Evolutionary conservation across 1,139 yeast species (phyloP).

Genomic region (Geotrichum cucujoidarum): DNA sequence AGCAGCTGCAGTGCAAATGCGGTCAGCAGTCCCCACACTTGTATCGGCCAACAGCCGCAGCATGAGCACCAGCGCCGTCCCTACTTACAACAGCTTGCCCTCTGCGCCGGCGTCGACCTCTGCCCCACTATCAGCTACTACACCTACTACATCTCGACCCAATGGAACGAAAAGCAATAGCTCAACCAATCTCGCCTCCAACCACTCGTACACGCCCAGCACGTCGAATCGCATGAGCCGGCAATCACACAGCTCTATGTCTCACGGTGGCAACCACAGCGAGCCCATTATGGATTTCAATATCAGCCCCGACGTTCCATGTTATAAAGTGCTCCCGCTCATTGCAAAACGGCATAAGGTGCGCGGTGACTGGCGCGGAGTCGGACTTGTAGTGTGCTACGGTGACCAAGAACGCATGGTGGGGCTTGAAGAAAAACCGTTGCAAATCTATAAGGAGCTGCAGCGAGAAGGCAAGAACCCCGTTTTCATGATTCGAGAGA

Average conservation of each 20-base stretch:
- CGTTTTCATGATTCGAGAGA: slow-evolving; percentile 84
- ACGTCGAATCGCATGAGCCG: background rate
- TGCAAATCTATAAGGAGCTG: slow-evolving; percentile 74
- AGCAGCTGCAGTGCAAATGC: background rate
- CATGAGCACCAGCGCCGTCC: background rate
- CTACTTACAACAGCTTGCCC: background rate
- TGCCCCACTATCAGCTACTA: background rate
- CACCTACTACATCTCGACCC: background rate
- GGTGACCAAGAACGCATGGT: slow-evolving; percentile 88
- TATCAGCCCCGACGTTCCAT: slow-evolving; percentile 61
- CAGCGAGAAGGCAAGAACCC: slow-evolving; percentile 87
- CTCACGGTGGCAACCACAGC: background rate
- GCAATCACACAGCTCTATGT: background rate
- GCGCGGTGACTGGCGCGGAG: slow-evolving; percentile 65
- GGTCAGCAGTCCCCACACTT: background rate
- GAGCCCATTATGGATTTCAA: slow-evolving; percentile 17
- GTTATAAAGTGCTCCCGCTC: slow-evolving; percentile 79
- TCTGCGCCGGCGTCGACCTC: background rate
- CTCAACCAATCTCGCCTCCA: background rate
- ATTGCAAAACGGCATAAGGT: slow-evolving; percentile 85
- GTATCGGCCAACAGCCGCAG: background rate
- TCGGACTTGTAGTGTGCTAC: slow-evolving; percentile 72
- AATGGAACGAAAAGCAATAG: background rate
- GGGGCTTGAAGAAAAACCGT: slow-evolving; percentile 84
- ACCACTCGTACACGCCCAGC: background rate